Conservation (phyloP, 2,329 filamentous ascomycete species). For the Neonectria punicea region DNA sequence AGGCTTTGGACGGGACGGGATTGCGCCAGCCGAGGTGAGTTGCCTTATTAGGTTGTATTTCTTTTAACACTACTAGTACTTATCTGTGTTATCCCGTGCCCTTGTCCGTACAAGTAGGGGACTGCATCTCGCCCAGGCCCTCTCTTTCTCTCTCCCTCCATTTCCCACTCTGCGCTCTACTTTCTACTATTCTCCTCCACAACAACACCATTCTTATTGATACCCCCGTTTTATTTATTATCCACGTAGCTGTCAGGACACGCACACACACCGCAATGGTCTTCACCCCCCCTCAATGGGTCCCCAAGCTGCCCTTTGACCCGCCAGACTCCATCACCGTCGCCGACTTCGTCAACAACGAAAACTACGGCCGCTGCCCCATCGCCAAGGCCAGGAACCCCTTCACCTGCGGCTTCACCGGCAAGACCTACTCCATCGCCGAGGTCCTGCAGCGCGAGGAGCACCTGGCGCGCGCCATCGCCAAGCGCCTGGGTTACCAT, state of each 20-base stretch:
- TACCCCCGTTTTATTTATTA: neutral
- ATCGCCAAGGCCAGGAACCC: constrained; percentile 72
- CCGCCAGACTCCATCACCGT: constrained; percentile 80
- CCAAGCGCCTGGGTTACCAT: constrained; percentile 76
- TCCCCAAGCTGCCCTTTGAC: constrained; percentile 67
- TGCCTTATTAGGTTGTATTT: neutral
- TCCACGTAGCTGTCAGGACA: too few relatives aligned
- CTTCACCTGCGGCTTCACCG: constrained; percentile 81
- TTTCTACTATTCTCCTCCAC: neutral
- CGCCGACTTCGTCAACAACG: constrained; percentile 80
- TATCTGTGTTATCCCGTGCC: too few relatives aligned
- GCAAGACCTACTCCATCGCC: constrained; percentile 70
- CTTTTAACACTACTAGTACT: neutral
- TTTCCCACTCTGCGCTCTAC: neutral
- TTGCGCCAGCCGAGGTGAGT: neutral
- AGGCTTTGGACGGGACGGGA: neutral
- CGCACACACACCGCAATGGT: constrained; percentile 51
- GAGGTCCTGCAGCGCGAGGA: constrained; percentile 75
- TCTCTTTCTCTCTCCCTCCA: neutral
- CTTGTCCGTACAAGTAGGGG: neutral
- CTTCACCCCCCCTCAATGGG: constrained; percentile 71
- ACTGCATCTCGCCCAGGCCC: too few relatives aligned
- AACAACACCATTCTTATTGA: neutral
- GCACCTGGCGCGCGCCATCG: constrained; percentile 73
- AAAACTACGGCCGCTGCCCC: constrained; percentile 74